Evolutionary conservation across 352 stramenopile genomes (phyloP), one percentile per base, ranked within the genome.

Genomic region (Phytophthora cryptogea): DNA sequence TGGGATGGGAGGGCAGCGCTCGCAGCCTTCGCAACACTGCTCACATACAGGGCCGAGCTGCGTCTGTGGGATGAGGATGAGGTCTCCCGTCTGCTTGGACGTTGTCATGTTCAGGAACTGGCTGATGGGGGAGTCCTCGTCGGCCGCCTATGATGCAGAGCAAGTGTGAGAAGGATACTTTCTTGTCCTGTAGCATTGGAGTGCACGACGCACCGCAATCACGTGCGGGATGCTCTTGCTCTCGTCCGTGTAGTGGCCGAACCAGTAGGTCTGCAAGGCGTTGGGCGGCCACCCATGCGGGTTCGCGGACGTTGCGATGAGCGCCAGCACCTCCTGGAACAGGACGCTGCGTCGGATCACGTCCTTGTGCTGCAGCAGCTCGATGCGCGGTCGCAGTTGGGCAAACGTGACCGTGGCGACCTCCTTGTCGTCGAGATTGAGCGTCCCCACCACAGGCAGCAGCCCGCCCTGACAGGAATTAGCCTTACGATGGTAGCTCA

Each of bases 1-100:
- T n/a, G 37, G 41, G 5, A 63, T 58, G 10, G 59, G 54, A 14
- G 70, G 67, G 9, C 83, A 93, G 40, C 56, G 57, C n/a, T 23
- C 28, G 48, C 83, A 90, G 30, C 81, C 77, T 50, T 81, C 57
- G 45, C 81, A 93, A 49, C 81, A 91, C 39, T 77, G 54, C 48
- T 89, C 72, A 50, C 84, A 93, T 31, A 86, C 76, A 14, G 82
- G 80, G 0, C 84, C 81, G 17, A 93, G 71, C 49, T 93, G 84
- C n/a, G 80, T 93, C 66, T 93, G 84, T 2, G 82, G 84, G 40
- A 93, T 72, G 17, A 93, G 49, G 27, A 91, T 80, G 28, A 93
- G 65, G 55, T 91, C 84, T 11, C 81, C 80, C 0, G 72, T 89
- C 63, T 76, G 69, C 64, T 81, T 86, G 43, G 78, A 86, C 32